phyloP scores from a whole-genome alignment of 2,329 filamentous ascomycete species.

The Arthrobotrys pseudoclavata region DNA sequence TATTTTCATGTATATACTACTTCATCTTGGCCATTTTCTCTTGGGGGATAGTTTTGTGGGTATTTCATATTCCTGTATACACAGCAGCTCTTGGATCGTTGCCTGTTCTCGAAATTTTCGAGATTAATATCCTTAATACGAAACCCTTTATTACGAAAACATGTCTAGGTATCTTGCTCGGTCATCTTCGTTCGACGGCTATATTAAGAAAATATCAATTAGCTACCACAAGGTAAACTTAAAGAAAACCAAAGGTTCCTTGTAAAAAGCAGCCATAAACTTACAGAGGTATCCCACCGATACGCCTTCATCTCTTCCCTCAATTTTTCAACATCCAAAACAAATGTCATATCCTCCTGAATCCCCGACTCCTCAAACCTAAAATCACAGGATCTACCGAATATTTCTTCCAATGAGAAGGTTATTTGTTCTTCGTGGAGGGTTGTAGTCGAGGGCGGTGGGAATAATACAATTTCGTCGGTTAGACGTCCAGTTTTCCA shows the following conservation, averaged over 20 bases:
- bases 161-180: neutral
- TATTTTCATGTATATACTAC: slow-evolving; percentile 4
- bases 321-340: neutral
- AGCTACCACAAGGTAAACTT: no score
- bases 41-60: neutral
- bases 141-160: neutral
- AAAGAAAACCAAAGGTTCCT: no score
- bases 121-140: slow-evolving; percentile 7
- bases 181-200: no score
- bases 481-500: neutral
- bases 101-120: neutral
- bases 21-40: neutral
- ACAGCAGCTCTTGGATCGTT: neutral
- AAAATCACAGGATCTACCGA: slow-evolving; percentile 2
- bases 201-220: no score
- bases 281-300: no score
- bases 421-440: slow-evolving; percentile 2
- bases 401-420: slow-evolving; percentile 17
- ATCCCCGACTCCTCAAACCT: neutral
- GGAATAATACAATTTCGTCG: slow-evolving; percentile 27
- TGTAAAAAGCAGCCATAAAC: no score
- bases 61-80: neutral
- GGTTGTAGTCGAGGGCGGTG: neutral
- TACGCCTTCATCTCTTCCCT: slow-evolving; percentile 5
- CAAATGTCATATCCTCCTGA: neutral